phyloP scores from a whole-genome alignment of 148 eudicot species.

The Heliamphora exappendiculata region DNA sequence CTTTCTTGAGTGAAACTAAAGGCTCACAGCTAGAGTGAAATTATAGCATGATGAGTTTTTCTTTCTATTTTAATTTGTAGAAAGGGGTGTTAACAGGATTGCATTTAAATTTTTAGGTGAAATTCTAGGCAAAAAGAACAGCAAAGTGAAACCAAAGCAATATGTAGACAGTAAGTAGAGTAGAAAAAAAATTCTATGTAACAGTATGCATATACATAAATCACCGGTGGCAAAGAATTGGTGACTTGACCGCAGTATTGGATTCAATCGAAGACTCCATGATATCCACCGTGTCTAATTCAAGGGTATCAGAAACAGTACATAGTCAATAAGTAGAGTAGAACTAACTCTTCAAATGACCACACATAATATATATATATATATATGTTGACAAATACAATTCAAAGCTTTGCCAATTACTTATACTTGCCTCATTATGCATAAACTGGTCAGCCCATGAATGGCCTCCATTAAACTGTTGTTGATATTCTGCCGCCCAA shows the following conservation, averaged over 20 bases:
- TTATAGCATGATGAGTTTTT: background rate
- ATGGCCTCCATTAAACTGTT: constrained; percentile 48
- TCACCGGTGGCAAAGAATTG: background rate
- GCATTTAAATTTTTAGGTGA: background rate
- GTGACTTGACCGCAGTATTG: background rate
- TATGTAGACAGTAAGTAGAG: too few species aligned
- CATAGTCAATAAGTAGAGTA: background rate
- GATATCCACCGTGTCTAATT: background rate
- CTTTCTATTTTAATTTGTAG: background rate
- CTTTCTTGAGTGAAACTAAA: background rate
- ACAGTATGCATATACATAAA: background rate
- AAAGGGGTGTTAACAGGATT: background rate
- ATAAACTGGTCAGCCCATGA: constrained; percentile 76
- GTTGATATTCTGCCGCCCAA: constrained; percentile 84
- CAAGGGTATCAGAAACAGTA: background rate
- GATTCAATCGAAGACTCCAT: background rate
- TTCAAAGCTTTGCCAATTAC: background rate
- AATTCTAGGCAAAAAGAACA: too few species aligned
- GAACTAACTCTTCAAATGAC: background rate
- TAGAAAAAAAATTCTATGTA: too few species aligned
- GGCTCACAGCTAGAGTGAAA: background rate
- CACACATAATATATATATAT: background rate
- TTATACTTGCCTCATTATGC: constrained; percentile 56
- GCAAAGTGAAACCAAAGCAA: background rate
- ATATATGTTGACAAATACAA: background rate